These are phyloP conservation scores for Agrostemma githago DNA, from an alignment of 148 eudicot genomes.

Conservation along the genomic window DNA sequence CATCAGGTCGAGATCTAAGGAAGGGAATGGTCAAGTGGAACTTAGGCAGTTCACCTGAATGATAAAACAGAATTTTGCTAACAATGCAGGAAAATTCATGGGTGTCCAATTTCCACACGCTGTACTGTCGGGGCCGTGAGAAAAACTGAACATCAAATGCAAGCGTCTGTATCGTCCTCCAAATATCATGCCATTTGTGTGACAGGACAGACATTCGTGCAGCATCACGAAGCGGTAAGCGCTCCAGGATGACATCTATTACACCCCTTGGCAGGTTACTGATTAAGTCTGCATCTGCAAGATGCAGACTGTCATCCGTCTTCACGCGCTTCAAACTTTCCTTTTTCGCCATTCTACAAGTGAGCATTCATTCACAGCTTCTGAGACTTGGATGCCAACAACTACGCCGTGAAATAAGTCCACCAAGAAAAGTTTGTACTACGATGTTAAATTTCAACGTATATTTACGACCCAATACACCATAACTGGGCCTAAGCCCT, in stretches of 20 bases:
- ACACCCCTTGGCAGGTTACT: slow-evolving; percentile 23
- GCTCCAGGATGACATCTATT: slow-evolving; percentile 16
- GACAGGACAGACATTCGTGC: slow-evolving; percentile 29
- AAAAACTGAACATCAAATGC: slow-evolving; percentile 17
- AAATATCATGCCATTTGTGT: slow-evolving; percentile 26
- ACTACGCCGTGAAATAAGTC: no score
- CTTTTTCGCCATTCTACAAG: not conserved
- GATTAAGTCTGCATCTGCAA: slow-evolving; percentile 15
- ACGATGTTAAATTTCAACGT: no score
- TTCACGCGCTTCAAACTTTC: slow-evolving; percentile 1
- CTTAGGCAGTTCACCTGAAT: no score
- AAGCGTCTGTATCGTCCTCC: slow-evolving; percentile 24
- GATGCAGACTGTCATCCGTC: not conserved
- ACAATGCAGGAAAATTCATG: slow-evolving; percentile 4
- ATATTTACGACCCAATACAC: no score
- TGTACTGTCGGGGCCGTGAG: not conserved
- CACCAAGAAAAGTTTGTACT: no score
- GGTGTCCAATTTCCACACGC: not conserved
- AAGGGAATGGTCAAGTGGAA: not conserved
- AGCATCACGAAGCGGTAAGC: slow-evolving; percentile 26
- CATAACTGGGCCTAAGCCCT: no score
- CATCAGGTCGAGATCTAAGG: not conserved
- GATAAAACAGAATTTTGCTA: no score
- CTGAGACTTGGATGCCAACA: no score
- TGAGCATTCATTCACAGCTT: not conserved